Evolutionary conservation across 306 rosid genomes (phyloP).

Genomic region (Heteromeles arbutifolia): DNA sequence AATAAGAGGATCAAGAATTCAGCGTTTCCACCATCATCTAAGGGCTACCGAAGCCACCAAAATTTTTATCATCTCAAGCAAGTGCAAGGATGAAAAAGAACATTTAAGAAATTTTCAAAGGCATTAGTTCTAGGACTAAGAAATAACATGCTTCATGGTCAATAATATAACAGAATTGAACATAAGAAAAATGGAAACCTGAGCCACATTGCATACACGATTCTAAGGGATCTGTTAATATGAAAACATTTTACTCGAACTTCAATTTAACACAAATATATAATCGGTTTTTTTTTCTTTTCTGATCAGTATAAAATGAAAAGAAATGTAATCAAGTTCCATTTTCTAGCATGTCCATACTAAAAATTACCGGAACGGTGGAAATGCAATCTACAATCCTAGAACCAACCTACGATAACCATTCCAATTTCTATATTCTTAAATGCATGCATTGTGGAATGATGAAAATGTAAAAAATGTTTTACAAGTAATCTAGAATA

Average conservation of each 20-base stretch:
- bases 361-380: too few species aligned
- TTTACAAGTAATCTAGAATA: background rate
- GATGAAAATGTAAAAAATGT: background rate
- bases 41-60: background rate
- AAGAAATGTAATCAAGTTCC: background rate
- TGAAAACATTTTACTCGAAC: background rate
- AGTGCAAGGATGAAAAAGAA: background rate
- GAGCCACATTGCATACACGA: too few species aligned
- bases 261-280: background rate
- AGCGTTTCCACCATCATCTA: background rate
- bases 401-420: background rate
- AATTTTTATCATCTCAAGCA: background rate
- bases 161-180: background rate
- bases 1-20: background rate
- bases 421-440: too few species aligned
- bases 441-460: background rate
- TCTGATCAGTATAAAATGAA: background rate
- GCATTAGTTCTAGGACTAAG: background rate
- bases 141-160: background rate
- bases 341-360: too few species aligned
- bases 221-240: background rate
- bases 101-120: background rate
- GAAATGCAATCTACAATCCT: background rate
- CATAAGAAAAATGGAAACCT: background rate
- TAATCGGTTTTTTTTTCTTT: background rate